Percentiles rank a stretch among this genome's conserved stretches.
These are phyloP conservation scores for Acidomyces sp. DNA, from an alignment of 495 filamentous ascomycete species.

Conservation along the genomic window DNA sequence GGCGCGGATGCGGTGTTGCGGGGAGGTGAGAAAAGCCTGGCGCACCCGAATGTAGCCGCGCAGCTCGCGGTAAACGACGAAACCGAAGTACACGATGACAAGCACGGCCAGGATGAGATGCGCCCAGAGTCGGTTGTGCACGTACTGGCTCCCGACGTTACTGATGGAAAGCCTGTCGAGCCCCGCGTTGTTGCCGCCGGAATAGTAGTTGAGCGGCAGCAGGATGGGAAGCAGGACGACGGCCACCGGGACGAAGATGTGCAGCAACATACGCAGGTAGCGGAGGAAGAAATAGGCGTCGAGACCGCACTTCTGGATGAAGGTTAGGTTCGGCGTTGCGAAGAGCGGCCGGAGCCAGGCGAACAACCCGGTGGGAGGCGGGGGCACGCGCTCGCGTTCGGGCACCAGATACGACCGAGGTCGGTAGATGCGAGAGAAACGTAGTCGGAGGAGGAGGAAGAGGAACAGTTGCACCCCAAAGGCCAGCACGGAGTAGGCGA, in stretches of 20 bases:
- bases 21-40: conserved; percentile 88
- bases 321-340: conserved; percentile 66
- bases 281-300: conserved; percentile 98
- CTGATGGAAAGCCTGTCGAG: conserved; percentile 77
- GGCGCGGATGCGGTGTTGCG: conserved; percentile 86
- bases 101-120: conserved; percentile 73
- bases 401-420: conserved; percentile 87
- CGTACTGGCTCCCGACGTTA: conserved; percentile 55
- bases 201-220: conserved; percentile 58
- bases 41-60: conserved; percentile 86
- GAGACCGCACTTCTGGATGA: conserved; percentile 87
- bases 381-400: conserved; percentile 64
- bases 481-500: conserved; percentile 54
- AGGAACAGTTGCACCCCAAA: conserved; percentile 66
- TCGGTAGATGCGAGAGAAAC: conserved; percentile 75
- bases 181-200: conserved; percentile 36
- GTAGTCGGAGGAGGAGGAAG: conserved; percentile 66
- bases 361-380: conserved; percentile 58
- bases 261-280: conserved; percentile 82
- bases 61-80: conserved; percentile 76
- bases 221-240: conserved; percentile 71
- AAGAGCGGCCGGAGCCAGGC: conserved; percentile 59
- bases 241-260: conserved; percentile 78
- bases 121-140: conserved; percentile 72
- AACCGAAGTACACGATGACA: conserved; percentile 72